Evolutionary conservation across 108 stramenopile genomes (phyloP).

Genomic region (Schizochytrium sp.): DNA sequence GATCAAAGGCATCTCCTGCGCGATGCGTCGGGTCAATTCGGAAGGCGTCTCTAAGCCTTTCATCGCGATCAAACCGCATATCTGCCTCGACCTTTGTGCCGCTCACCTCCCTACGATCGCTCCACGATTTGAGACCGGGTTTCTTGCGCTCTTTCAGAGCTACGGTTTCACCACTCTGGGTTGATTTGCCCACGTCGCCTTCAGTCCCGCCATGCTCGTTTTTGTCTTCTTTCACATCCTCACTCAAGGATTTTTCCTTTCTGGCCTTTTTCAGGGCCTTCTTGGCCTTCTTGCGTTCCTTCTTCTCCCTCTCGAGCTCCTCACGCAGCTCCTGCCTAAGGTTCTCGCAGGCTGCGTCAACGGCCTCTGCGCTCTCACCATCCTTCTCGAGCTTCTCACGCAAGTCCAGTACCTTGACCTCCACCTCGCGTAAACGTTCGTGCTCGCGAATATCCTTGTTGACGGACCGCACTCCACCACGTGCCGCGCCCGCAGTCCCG

Average conservation of each 20-base stretch:
- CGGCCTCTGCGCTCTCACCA: background rate
- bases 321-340: background rate
- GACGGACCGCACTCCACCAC: background rate
- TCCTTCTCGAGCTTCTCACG: conserved; percentile 8
- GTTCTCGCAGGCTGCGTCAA: background rate
- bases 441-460: conserved; percentile 43
- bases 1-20: conserved; percentile 17
- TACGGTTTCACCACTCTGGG: too few species aligned
- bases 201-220: too few species aligned
- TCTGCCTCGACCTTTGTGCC: background rate
- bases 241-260: background rate
- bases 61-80: background rate
- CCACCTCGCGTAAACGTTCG: conserved; percentile 32
- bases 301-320: background rate
- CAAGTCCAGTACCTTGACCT: conserved; percentile 19
- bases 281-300: background rate
- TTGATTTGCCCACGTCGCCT: too few species aligned
- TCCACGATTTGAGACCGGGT: too few species aligned
- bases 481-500: background rate
- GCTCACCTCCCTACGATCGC: too few species aligned
- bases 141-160: too few species aligned
- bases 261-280: background rate
- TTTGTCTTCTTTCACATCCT: too few species aligned
- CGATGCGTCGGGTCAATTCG: background rate
- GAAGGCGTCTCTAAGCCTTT: background rate